These are phyloP conservation scores for Linnemannia elongata DNA, from an alignment of 192 early-diverging fungal genomes.

Conservation along the genomic window DNA sequence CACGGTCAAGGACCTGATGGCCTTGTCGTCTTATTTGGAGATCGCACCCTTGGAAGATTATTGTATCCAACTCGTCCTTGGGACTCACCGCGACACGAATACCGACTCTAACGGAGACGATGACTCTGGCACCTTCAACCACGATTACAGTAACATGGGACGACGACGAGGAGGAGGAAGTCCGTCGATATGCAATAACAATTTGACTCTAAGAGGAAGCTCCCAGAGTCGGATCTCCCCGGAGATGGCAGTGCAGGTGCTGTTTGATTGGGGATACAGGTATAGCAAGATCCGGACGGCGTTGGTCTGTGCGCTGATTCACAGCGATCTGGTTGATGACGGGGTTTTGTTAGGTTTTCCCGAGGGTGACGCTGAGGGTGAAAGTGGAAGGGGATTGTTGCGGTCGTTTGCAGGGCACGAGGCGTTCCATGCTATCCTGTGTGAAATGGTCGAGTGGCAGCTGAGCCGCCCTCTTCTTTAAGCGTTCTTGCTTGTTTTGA, in stretches of 20 bases:
- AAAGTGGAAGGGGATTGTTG: not conserved
- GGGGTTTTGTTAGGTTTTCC: not conserved
- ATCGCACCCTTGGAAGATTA: conserved; percentile 26
- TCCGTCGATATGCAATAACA: not conserved
- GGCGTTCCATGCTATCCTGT: conserved; percentile 13
- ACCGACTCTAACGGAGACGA: not conserved
- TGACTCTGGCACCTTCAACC: not conserved
- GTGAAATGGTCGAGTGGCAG: conserved; percentile 20
- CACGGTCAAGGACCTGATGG: conserved; percentile 53
- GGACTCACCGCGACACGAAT: not conserved
- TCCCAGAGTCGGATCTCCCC: not conserved
- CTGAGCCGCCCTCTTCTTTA: not conserved
- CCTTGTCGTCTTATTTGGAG: conserved; percentile 27
- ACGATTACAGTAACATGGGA: not conserved
- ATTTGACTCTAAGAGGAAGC: too few relatives aligned
- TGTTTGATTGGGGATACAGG: conserved; percentile 42
- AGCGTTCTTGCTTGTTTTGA: not conserved
- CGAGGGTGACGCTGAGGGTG: not conserved
- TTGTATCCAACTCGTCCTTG: conserved; percentile 36
- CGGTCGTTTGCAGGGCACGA: conserved; percentile 25
- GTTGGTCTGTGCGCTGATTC: conserved; percentile 12
- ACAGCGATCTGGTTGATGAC: not conserved
- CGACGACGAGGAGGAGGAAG: not conserved
- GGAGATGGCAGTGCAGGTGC: conserved; percentile 16
- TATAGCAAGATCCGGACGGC: conserved; percentile 30